A percentile compares a stretch with the other conserved stretches of the same genome.
phyloP scores from a whole-genome alignment of 495 filamentous ascomycete genomes.

The Trichoderma gamsii region DNA sequence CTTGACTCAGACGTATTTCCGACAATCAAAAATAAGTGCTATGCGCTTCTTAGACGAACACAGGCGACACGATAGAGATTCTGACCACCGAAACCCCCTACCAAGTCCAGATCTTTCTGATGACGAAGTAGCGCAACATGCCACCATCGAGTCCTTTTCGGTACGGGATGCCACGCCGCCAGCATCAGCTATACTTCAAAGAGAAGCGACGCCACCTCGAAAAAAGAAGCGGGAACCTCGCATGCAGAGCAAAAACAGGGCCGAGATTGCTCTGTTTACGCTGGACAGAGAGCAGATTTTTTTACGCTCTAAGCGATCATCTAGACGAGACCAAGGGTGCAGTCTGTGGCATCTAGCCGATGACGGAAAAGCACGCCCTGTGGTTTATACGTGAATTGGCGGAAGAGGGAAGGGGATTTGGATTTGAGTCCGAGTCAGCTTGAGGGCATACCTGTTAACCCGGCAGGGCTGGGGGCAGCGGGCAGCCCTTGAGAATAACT shows the following conservation, averaged over 20 bases:
- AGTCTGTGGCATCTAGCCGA: not conserved
- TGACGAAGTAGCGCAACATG: not conserved
- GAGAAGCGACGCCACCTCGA: not conserved
- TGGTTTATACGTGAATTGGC: not conserved
- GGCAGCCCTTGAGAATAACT: not conserved
- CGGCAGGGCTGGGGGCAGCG: conserved; percentile 2
- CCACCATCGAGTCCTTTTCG: not conserved
- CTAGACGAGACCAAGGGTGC: not conserved
- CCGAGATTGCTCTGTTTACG: not conserved
- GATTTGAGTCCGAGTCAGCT: not conserved
- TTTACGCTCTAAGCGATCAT: not conserved
- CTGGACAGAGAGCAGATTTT: not conserved
- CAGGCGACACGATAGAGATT: not conserved
- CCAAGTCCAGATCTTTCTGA: not conserved
- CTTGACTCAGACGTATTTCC: conserved; percentile 2
- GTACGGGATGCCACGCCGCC: not conserved
- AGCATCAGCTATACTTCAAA: not conserved
- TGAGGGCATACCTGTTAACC: not conserved
- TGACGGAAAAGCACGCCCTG: not conserved
- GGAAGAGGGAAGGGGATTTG: not conserved
- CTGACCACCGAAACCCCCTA: not conserved
- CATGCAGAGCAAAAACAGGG: not conserved
- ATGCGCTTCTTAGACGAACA: not conserved
- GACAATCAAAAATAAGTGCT: not conserved
- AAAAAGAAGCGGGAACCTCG: not conserved